Evolutionary conservation across 2,329 filamentous ascomycete species (phyloP).

Genomic region (Hymenoscyphus fraxineus): DNA sequence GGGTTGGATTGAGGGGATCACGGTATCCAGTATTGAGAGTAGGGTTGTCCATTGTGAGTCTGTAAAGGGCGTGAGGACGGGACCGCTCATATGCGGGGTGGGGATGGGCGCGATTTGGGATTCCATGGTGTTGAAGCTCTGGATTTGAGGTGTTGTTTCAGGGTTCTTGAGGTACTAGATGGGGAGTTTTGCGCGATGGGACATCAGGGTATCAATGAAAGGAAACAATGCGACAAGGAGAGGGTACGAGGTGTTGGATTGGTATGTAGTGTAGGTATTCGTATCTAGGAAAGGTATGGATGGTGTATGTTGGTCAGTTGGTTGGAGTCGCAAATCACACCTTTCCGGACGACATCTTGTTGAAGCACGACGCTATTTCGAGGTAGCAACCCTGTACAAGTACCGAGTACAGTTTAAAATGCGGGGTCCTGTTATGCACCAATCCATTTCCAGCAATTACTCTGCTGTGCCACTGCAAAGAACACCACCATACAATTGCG

Average conservation of each 20-base stretch:
- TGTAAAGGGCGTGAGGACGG: constrained; percentile 39
- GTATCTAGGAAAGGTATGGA: neutral
- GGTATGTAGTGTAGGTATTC: neutral
- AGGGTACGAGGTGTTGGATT: neutral
- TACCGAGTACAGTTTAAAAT: neutral
- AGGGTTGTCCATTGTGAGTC: constrained; percentile 52
- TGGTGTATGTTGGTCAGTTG: neutral
- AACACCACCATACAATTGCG: neutral
- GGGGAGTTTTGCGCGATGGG: neutral
- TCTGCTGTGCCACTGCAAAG: neutral
- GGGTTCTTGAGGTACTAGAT: neutral
- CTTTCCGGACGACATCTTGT: neutral
- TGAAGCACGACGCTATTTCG: neutral
- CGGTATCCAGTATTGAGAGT: constrained; percentile 52
- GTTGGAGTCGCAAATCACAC: neutral
- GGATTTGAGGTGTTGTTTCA: neutral
- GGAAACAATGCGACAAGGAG: neutral
- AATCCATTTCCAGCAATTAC: neutral
- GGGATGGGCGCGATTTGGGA: constrained; percentile 21
- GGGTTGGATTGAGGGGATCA: constrained; percentile 55
- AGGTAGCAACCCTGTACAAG: neutral
- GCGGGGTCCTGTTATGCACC: neutral
- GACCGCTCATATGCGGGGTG: constrained; percentile 4
- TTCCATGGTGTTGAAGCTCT: constrained; percentile 5
- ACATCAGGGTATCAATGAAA: neutral